Conservation (phyloP, 148 eudicot species). For the Chenopodium formosanum region DNA sequence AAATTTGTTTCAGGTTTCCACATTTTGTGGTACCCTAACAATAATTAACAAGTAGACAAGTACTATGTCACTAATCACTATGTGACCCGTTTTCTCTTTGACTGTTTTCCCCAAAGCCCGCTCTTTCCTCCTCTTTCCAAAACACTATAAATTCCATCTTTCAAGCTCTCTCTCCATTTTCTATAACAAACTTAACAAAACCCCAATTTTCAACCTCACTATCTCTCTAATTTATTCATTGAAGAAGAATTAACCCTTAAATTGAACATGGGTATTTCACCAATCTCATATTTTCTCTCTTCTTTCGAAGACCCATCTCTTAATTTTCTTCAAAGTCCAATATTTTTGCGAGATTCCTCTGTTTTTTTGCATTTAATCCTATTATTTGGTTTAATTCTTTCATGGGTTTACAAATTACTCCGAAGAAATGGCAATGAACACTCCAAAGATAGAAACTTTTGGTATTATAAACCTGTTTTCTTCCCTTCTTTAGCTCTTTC, state of each 20-base stretch:
- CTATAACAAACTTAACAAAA: not conserved
- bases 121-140: not conserved
- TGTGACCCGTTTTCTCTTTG: not conserved
- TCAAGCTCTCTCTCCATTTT: not conserved
- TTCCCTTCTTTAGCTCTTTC: conserved; percentile 37
- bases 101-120: not conserved
- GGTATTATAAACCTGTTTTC: conserved; percentile 36
- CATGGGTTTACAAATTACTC: conserved; percentile 35
- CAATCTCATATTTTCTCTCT: not conserved
- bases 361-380: conserved; percentile 37
- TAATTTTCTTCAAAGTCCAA: conserved; percentile 27
- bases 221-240: not conserved
- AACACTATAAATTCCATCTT: not conserved
- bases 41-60: too few species aligned
- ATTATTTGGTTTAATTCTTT: conserved; percentile 33
- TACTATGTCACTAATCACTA: too few species aligned
- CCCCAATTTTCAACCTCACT: not conserved
- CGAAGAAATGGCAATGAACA: conserved; percentile 9
- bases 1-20: too few species aligned
- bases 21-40: too few species aligned
- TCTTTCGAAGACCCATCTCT: conserved; percentile 9
- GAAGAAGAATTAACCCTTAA: not conserved
- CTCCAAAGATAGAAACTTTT: conserved; percentile 32
- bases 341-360: conserved; percentile 37
- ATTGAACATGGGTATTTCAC: not conserved